Conservation (phyloP, 352 stramenopile genomes). For the Phytophthora multivora region DNA sequence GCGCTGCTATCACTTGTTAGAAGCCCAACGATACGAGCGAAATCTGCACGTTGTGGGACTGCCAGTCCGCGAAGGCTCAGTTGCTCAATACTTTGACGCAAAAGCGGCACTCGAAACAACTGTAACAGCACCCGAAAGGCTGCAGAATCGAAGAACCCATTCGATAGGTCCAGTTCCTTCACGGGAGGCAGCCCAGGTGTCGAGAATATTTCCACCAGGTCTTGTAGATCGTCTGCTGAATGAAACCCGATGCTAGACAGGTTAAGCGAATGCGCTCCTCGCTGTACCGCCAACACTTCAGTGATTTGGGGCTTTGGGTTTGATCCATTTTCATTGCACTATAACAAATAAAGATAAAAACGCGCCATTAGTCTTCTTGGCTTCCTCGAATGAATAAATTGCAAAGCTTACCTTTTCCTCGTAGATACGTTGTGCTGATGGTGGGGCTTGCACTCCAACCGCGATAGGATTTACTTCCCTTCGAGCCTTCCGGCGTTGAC, state of each 20-base stretch:
- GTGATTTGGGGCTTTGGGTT: constrained; percentile 46
- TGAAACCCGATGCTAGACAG: constrained; percentile 62
- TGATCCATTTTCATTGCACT: constrained; percentile 53
- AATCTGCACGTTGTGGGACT: constrained; percentile 52
- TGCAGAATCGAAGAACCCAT: constrained; percentile 66
- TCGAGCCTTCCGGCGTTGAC: constrained; percentile 6
- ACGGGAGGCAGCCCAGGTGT: constrained; percentile 37
- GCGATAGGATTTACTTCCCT: not conserved
- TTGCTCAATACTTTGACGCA: constrained; percentile 41
- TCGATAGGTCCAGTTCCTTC: constrained; percentile 52
- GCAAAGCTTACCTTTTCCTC: constrained; percentile 36
- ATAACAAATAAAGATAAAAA: not conserved
- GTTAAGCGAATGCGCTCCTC: constrained; percentile 48
- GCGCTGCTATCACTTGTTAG: constrained; percentile 19
- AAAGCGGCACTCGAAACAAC: constrained; percentile 38
- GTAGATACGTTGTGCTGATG: constrained; percentile 44
- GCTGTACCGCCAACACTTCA: constrained; percentile 42
- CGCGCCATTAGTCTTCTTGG: too few species aligned
- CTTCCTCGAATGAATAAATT: too few species aligned
- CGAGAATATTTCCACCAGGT: constrained; percentile 53
- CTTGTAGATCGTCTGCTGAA: constrained; percentile 51
- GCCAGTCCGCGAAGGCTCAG: constrained; percentile 55
- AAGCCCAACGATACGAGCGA: constrained; percentile 44
- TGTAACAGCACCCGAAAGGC: constrained; percentile 58
- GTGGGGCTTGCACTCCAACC: constrained; percentile 13